Conservation (phyloP, 2,329 filamentous ascomycete species). For the Septoria petroselini region DNA sequence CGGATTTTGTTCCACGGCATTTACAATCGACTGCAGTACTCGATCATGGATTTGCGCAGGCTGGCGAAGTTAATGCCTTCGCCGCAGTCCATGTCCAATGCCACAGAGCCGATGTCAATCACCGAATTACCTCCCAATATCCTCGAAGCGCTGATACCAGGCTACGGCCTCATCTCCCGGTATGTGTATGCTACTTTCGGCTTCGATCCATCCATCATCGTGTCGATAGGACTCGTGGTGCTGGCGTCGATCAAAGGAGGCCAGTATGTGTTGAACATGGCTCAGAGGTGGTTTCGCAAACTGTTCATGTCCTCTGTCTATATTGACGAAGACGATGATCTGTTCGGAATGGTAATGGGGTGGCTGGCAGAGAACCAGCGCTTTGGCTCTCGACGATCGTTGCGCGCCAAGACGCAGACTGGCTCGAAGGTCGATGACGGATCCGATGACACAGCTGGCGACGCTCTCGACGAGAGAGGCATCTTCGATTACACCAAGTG, state of each 20-base stretch:
- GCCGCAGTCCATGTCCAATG: conserved; percentile 1
- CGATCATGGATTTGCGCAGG: conserved; percentile 32
- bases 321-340: conserved; percentile 46
- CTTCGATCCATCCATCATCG: conserved; percentile 49
- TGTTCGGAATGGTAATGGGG: conserved; percentile 44
- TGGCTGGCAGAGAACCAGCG: conserved; percentile 46
- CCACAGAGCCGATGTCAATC: conserved; percentile 24
- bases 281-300: conserved; percentile 35
- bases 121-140: conserved; percentile 46
- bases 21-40: background rate
- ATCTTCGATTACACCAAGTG: conserved; percentile 53
- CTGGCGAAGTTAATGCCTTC: conserved; percentile 26
- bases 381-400: conserved; percentile 37
- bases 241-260: conserved; percentile 42
- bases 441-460: conserved; percentile 37
- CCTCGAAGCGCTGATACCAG: conserved; percentile 52
- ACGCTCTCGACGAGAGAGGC: conserved; percentile 41
- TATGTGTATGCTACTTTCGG: conserved; percentile 44
- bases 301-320: conserved; percentile 46
- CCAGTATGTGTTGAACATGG: conserved; percentile 38
- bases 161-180: conserved; percentile 49
- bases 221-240: conserved; percentile 44
- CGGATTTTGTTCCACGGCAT: no score
- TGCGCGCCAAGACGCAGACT: conserved; percentile 43
- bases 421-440: conserved; percentile 37